Conservation (phyloP, 108 stramenopile genomes). For the Aurantiochytrium sp. region DNA sequence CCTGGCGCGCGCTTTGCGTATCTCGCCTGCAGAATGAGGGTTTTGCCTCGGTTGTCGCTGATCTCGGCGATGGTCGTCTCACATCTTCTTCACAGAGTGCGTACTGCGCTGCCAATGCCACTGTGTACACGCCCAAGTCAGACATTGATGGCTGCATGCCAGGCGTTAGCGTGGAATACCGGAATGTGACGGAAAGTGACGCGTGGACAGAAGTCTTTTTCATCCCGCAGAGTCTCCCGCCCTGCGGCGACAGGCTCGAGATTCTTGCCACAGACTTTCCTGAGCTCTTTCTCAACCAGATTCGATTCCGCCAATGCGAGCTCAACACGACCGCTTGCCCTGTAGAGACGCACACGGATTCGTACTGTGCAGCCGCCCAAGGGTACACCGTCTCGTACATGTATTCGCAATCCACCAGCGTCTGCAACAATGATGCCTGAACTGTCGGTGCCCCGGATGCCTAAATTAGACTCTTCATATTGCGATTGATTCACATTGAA, state of each 20-base stretch:
- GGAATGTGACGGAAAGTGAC: neutral
- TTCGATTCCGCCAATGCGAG: neutral
- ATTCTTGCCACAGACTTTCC: neutral
- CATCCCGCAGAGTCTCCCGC: neutral
- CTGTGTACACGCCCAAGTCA: neutral
- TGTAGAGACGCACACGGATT: neutral
- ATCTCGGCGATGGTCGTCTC: neutral
- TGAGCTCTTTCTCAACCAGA: neutral
- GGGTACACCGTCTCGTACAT: neutral
- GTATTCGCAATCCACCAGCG: neutral
- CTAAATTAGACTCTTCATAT: no score
- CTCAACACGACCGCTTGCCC: neutral
- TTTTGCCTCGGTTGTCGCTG: neutral
- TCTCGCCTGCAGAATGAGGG: neutral
- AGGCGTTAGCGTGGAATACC: neutral
- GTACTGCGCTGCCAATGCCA: neutral
- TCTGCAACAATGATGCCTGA: neutral
- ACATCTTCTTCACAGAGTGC: neutral
- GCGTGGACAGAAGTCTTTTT: neutral
- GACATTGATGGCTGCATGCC: neutral
- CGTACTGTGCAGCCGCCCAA: neutral
- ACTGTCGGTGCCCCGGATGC: no score
- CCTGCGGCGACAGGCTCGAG: neutral
- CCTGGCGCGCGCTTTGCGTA: neutral
- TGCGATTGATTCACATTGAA: no score